Percentiles rank a stretch among this genome's conserved stretches.
Conservation (phyloP, 768 basidiomycete genomes). For the Candolleomyces aberdarensis region DNA sequence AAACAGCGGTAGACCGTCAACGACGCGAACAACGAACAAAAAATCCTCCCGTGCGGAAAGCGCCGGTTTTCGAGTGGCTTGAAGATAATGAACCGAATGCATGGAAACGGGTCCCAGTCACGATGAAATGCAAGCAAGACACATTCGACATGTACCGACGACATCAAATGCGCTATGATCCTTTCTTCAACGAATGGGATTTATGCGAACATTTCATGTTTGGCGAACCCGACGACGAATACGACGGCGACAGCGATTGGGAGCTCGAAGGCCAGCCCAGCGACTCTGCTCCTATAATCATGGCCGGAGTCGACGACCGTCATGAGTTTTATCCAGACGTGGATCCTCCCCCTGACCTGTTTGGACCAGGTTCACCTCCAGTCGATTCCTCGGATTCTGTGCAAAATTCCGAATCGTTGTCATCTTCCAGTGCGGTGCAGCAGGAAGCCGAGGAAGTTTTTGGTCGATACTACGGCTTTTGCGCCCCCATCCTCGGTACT, state of each 20-base stretch:
- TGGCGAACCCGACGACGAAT: background rate
- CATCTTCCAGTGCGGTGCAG: too few relatives aligned
- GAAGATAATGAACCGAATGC: background rate
- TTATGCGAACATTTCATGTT: background rate
- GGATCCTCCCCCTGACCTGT: background rate
- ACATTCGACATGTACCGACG: background rate
- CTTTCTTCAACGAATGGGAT: conserved; percentile 1
- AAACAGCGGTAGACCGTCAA: background rate
- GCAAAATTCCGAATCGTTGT: too few relatives aligned
- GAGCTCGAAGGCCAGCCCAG: too few relatives aligned
- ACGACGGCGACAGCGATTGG: background rate
- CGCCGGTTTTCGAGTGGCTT: background rate
- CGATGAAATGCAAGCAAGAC: background rate
- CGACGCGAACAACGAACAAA: background rate
- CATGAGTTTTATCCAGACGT: background rate
- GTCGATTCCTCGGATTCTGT: too few relatives aligned
- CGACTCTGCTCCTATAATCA: too few relatives aligned
- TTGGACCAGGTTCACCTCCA: too few relatives aligned
- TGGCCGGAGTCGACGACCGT: too few relatives aligned
- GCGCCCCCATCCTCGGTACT: background rate
- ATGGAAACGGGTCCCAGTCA: background rate
- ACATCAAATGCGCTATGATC: background rate
- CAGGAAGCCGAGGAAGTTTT: background rate
- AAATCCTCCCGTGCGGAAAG: background rate
- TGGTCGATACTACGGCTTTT: background rate